Evolutionary conservation across 768 basidiomycete genomes (phyloP).

Genomic region (Phanerochaete carnosa): DNA sequence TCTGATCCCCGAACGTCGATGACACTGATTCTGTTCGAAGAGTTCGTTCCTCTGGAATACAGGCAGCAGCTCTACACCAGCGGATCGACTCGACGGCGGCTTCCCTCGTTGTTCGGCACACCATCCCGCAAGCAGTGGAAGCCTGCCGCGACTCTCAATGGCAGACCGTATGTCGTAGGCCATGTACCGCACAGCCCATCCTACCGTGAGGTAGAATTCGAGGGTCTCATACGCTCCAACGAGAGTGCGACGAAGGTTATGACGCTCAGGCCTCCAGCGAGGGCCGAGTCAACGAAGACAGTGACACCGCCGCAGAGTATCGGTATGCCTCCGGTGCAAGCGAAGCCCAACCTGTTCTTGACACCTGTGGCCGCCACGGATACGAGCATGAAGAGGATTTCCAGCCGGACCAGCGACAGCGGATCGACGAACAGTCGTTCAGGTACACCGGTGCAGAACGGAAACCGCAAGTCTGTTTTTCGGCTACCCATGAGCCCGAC

Average conservation of each 20-base stretch:
- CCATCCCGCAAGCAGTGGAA: constrained; percentile 65
- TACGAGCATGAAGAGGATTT: not conserved
- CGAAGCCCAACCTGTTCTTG: constrained; percentile 2
- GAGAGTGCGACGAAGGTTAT: constrained; percentile 40
- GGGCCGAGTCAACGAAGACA: constrained; percentile 20
- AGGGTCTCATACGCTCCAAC: constrained; percentile 62
- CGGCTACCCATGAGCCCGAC: constrained; percentile 59
- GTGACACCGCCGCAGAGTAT: constrained; percentile 19
- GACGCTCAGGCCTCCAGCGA: constrained; percentile 20
- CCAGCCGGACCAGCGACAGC: constrained; percentile 7
- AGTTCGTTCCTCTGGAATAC: constrained; percentile 89
- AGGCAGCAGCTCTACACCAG: constrained; percentile 65
- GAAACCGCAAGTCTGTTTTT: constrained; percentile 44
- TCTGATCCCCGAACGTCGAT: constrained; percentile 70
- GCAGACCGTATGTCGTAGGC: constrained; percentile 67
- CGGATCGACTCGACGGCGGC: constrained; percentile 47
- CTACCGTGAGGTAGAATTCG: constrained; percentile 73
- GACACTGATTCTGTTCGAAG: constrained; percentile 83
- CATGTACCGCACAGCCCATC: constrained; percentile 51
- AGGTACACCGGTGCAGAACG: constrained; percentile 2
- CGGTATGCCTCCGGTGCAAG: constrained; percentile 1
- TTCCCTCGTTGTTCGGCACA: constrained; percentile 67
- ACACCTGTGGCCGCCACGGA: not conserved
- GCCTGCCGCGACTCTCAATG: constrained; percentile 77
- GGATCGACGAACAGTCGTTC: not conserved